A percentile compares a stretch with the other conserved stretches of the same genome.
Conservation (phyloP, 2,329 filamentous ascomycete genomes). For the Aplosporella prunicola region DNA sequence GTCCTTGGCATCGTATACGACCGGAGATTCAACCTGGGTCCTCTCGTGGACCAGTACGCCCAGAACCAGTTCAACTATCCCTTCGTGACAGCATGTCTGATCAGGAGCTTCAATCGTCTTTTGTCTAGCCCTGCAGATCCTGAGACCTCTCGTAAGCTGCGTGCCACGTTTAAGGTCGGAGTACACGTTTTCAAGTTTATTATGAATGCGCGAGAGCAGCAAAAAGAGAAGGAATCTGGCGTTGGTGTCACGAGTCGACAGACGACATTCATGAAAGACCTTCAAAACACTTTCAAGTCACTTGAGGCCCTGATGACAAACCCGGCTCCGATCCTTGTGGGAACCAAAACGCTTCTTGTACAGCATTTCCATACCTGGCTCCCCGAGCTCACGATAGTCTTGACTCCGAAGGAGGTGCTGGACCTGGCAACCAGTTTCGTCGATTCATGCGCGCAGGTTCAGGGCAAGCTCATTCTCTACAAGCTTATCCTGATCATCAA, state of each 20-base stretch:
- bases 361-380: conserved; percentile 97
- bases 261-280: conserved; percentile 70
- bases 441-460: conserved; percentile 77
- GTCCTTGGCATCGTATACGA: conserved; percentile 92
- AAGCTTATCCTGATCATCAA: conserved; percentile 90
- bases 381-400: conserved; percentile 71
- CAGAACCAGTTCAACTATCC: conserved; percentile 86
- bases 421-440: conserved; percentile 90
- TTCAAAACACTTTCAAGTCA: conserved; percentile 81
- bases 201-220: conserved; percentile 75
- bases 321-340: conserved; percentile 72
- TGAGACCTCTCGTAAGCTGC: conserved; percentile 71
- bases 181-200: conserved; percentile 92
- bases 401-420: conserved; percentile 75
- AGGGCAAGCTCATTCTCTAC: conserved; percentile 84
- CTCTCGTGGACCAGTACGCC: conserved; percentile 84
- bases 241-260: conserved; percentile 68
- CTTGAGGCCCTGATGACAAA: conserved; percentile 86
- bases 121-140: conserved; percentile 75
- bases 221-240: conserved; percentile 77
- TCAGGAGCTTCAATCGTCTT: conserved; percentile 76
- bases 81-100: conserved; percentile 78
- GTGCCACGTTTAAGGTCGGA: conserved; percentile 90
- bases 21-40: conserved; percentile 81
- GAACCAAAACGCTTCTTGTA: conserved; percentile 87